phyloP scores from a whole-genome alignment of 2,329 filamentous ascomycete genomes.

The Colletotrichum sp. region DNA sequence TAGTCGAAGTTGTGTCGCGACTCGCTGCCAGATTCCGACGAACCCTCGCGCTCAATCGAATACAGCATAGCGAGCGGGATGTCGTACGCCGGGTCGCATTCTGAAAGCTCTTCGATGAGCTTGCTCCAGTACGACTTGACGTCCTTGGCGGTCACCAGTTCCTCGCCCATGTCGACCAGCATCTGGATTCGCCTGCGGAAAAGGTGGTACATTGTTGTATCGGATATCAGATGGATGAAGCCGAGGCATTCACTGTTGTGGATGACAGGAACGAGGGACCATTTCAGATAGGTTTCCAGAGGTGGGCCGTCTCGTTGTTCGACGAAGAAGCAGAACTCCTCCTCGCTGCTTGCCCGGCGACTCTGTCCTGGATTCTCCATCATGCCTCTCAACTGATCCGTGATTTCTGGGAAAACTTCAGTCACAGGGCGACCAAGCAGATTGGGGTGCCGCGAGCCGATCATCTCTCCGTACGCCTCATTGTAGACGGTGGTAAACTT shows the following conservation, averaged over 20 bases:
- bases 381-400: slow-evolving; percentile 50
- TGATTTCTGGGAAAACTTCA: slow-evolving; percentile 55
- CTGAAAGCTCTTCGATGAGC: slow-evolving; percentile 47
- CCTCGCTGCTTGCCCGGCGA: slow-evolving; percentile 39
- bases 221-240: slow-evolving; percentile 52
- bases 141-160: slow-evolving; percentile 45
- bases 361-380: slow-evolving; percentile 37
- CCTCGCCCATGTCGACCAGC: slow-evolving; percentile 53
- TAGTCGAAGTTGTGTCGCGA: slow-evolving; percentile 34
- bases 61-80: slow-evolving; percentile 58
- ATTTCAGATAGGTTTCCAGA: slow-evolving; percentile 54
- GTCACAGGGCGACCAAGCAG: slow-evolving; percentile 66
- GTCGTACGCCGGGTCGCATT: slow-evolving; percentile 50
- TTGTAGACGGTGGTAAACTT: slow-evolving; percentile 71
- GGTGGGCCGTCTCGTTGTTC: slow-evolving; percentile 43
- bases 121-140: slow-evolving; percentile 54
- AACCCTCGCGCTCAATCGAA: slow-evolving; percentile 47
- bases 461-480: slow-evolving; percentile 67
- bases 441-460: slow-evolving; percentile 67
- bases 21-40: slow-evolving; percentile 27
- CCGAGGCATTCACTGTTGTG: slow-evolving; percentile 47
- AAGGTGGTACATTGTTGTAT: slow-evolving; percentile 51
- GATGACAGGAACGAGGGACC: slow-evolving; percentile 51
- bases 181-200: slow-evolving; percentile 56
- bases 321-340: slow-evolving; percentile 52